Evolutionary conservation across 148 eudicot species (phyloP), one percentile per base, ranked within the genome.

Genomic region (Vaccinium myrtillus): DNA sequence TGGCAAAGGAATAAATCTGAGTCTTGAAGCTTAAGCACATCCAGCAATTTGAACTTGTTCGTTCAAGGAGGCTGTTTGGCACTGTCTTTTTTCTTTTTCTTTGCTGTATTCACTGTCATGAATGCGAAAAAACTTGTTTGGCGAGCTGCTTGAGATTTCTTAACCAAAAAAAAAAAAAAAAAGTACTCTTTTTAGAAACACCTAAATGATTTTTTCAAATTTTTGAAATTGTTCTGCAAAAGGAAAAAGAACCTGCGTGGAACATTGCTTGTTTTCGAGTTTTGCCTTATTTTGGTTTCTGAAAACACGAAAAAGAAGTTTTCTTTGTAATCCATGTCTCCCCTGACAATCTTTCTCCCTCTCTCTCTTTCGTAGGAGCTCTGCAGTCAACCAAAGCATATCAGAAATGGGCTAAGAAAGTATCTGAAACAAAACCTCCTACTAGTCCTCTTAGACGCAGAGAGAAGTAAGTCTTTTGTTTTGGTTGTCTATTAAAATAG

Each of bases 401-500:
- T 87, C 91, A 90, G 91, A 97, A 95, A 92, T 97, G 99, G 99
- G 91, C 93, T 14, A 93, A 90, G 86, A 86, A 92, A 85, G 91
- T 95, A 30, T 89, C 93, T 54, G 94, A 88, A 87, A 94, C 85
- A 23, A 95, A 93, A 71, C 98, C 98, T 61, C 99, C 99, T 8
- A 95, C 98, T 87, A 97, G 92, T 81, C 98, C 99, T 83, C 85
- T 88, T 83, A 90, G 90, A 56, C 89, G 91, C 30, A 93, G 88
- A 87, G 84, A 89, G 80, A 95, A 93, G 98, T 94, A 86, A 86
- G 88, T 86, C 55, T 74, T 55, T n/a, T 78, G 30, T 70, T 50
- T 67, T 30, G 15, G 1, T 27, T 67, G 6, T 32, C 27, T 11
- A 81, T 7, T 74, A 1, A 25, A 19, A 7, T 4, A 56, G 16